Evolutionary conservation across 495 filamentous ascomycete genomes (phyloP).

Genomic region (Penicillium silybi): DNA sequence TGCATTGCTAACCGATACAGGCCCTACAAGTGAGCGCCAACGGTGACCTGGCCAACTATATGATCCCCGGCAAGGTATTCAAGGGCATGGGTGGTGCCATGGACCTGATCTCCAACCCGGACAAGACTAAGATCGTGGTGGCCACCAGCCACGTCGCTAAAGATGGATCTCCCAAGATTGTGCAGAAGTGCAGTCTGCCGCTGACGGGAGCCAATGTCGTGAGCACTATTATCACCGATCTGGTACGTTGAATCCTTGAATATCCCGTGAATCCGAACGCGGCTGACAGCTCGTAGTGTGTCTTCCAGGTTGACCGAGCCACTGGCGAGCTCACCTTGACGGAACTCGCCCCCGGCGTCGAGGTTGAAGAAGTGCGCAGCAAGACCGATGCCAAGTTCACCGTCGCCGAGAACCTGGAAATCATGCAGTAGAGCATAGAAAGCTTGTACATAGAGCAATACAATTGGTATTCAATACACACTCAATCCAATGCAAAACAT

Average conservation of each 20-base stretch:
- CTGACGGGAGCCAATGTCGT: constrained; percentile 83
- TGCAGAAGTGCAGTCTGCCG: constrained; percentile 80
- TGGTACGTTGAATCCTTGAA: constrained; percentile 49
- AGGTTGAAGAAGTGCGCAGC: constrained; percentile 75
- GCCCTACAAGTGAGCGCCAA: constrained; percentile 82
- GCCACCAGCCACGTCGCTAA: constrained; percentile 91
- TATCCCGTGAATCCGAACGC: neutral
- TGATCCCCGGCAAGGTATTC: constrained; percentile 83
- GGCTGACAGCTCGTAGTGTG: constrained; percentile 39
- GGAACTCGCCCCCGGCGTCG: constrained; percentile 81
- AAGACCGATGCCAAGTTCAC: constrained; percentile 83
- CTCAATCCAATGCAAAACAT: neutral
- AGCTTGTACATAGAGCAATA: neutral
- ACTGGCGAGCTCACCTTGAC: constrained; percentile 70
- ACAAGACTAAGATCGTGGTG: constrained; percentile 82
- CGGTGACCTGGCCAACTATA: constrained; percentile 88
- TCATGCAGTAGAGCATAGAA: constrained; percentile 58
- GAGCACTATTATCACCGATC: constrained; percentile 85
- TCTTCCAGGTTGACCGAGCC: constrained; percentile 82
- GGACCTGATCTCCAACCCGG: constrained; percentile 86
- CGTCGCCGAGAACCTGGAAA: constrained; percentile 65
- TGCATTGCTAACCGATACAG: constrained; percentile 12
- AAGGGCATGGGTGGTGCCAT: constrained; percentile 97
- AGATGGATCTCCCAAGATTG: constrained; percentile 83
- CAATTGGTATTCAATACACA: neutral